phyloP scores from a whole-genome alignment of 495 filamentous ascomycete genomes.

The Daldinia childiae region DNA sequence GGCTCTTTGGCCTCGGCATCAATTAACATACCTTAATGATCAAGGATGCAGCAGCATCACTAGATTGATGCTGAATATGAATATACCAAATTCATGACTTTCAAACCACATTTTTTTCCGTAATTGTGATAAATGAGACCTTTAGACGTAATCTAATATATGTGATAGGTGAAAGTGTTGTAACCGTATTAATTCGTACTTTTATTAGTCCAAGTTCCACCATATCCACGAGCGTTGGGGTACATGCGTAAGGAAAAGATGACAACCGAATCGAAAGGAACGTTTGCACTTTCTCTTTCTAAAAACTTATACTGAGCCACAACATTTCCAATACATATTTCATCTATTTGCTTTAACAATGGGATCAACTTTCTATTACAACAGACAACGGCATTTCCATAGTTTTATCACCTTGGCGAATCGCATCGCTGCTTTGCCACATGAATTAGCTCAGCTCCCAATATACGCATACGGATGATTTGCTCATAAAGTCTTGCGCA shows the following conservation, averaged over 20 bases:
- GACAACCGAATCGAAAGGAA: constrained; percentile 24
- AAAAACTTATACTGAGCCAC: constrained; percentile 5
- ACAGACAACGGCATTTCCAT: constrained; percentile 9
- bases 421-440: constrained; percentile 19
- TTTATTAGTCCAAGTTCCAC: neutral
- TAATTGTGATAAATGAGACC: neutral
- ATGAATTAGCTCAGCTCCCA: constrained; percentile 13
- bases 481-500: neutral
- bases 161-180: no score
- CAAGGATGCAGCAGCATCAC: constrained; percentile 21
- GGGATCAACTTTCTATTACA: constrained; percentile 11
- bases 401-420: constrained; percentile 5
- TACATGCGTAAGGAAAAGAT: constrained; percentile 8
- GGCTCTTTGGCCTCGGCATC: constrained; percentile 24
- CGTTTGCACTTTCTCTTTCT: neutral
- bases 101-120: neutral
- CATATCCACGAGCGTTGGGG: neutral
- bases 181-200: no score
- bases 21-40: constrained; percentile 27
- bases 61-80: constrained; percentile 24
- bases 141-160: constrained; percentile 1
- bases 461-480: constrained; percentile 34
- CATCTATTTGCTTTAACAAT: constrained; percentile 17
- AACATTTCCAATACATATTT: neutral
- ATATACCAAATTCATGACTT: constrained; percentile 26